Evolutionary conservation across 2,329 filamentous ascomycete species (phyloP), one percentile per base, ranked within the genome.

Genomic region (Parastagonospora avenae): DNA sequence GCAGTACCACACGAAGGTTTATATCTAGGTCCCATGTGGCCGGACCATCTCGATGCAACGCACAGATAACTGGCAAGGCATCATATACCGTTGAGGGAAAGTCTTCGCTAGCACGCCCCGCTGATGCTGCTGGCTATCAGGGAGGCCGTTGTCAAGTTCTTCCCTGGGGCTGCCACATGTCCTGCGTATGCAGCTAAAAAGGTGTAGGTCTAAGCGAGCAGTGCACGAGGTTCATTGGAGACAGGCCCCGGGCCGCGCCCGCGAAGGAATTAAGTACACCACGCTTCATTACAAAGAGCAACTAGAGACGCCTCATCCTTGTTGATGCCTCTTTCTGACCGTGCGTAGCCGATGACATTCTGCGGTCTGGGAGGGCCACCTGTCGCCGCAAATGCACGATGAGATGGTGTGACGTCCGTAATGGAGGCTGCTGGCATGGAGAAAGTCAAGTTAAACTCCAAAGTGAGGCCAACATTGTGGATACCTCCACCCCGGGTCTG

Each of bases 91-190:
- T 61, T 63, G 59, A 66, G 59, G 70, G 51, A 70, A 65, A 59
- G 63, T 55, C 60, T 58, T 54, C 52, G 50, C 62, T 65, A 64
- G 67, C 39, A 55, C 50, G 70, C 68, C 68, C 68, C 67, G 67
- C 68, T 55, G 62, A 63, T 67, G 54, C 61, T 60, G 68, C 66
- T 68, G 63, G 64, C 60, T 59, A 55, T 61, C 67, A 66, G 62
- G 68, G 70, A 72, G 55, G 62, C 62, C 67, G 66, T 54, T 67
- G 69, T 66, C 58, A 68, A 62, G 57, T 60, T 54, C 56, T 29
- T 55, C 55, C 60, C 62, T 69, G 60, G 60, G 64, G 67, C 66
- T 74, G 71, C 71, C 71, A 74, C 71, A 72, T 74, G 70, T 71
- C 67, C 65, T 71, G 57, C 63, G 52, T 61, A 63, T 73, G 71